Conservation (phyloP, 768 basidiomycete genomes). For the Baorangia bicolor region DNA sequence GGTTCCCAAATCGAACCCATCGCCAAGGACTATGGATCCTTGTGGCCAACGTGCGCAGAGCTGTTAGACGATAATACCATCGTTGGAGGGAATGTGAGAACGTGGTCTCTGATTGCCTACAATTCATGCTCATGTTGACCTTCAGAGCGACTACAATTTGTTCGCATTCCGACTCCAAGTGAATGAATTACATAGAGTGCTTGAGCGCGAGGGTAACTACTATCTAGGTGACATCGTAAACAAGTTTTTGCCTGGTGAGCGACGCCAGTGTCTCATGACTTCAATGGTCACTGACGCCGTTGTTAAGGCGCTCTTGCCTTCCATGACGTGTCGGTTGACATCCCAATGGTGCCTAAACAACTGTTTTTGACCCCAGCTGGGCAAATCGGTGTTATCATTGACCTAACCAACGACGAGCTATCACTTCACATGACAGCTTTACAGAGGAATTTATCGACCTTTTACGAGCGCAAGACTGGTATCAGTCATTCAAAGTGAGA, state of each 20-base stretch:
- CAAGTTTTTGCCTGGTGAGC: conserved; percentile 66
- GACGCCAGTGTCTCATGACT: not conserved
- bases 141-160: conserved; percentile 67
- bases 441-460: conserved; percentile 69
- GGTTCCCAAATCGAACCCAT: conserved; percentile 48
- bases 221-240: conserved; percentile 77
- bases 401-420: conserved; percentile 50
- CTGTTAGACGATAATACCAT: conserved; percentile 52
- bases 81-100: conserved; percentile 73
- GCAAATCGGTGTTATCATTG: conserved; percentile 69
- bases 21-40: conserved; percentile 72
- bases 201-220: conserved; percentile 70
- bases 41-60: conserved; percentile 72
- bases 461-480: conserved; percentile 53
- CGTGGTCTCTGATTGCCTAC: conserved; percentile 5
- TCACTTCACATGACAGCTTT: conserved; percentile 63
- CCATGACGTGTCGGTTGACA: conserved; percentile 41
- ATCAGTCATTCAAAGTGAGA: conserved; percentile 61
- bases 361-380: conserved; percentile 80
- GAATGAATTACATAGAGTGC: conserved; percentile 39
- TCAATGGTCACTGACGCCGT: not conserved
- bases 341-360: conserved; percentile 52
- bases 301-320: conserved; percentile 54
- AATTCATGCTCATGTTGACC: conserved; percentile 8
- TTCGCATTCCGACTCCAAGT: conserved; percentile 56